Evolutionary conservation across 2,329 filamentous ascomycete species (phyloP).

Genomic region (Penicillium sp.): DNA sequence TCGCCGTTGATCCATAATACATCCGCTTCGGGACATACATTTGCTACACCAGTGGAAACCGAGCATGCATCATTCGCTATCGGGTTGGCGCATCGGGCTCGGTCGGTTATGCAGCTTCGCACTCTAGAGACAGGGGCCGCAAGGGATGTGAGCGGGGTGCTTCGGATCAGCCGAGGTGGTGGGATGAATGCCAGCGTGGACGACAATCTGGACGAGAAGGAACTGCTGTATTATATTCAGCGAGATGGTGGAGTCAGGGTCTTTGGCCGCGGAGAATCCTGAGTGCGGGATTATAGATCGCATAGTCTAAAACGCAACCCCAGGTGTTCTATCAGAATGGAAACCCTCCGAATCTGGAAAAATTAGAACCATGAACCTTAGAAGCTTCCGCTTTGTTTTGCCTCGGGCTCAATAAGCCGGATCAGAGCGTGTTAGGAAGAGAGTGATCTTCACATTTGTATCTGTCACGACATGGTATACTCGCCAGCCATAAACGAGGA

Average conservation of each 20-base stretch:
- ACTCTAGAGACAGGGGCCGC: slow-evolving; percentile 84
- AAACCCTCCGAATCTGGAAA: too few species aligned
- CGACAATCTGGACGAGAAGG: slow-evolving; percentile 53
- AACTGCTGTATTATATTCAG: slow-evolving; percentile 77
- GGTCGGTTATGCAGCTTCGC: slow-evolving; percentile 68
- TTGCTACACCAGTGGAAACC: slow-evolving; percentile 64
- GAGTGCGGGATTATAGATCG: slow-evolving; percentile 10
- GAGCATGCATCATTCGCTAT: slow-evolving; percentile 70
- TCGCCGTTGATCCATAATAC: slow-evolving; percentile 61
- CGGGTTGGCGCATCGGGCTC: slow-evolving; percentile 70
- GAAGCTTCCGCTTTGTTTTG: too few species aligned
- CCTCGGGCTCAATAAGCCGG: too few species aligned
- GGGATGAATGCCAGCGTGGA: slow-evolving; percentile 33
- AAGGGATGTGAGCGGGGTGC: slow-evolving; percentile 82
- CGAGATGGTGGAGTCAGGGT: slow-evolving; percentile 76
- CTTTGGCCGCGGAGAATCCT: slow-evolving; percentile 73
- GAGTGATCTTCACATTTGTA: slow-evolving; percentile 38
- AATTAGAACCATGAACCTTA: too few species aligned
- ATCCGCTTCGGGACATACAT: slow-evolving; percentile 38
- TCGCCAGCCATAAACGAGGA: slow-evolving; percentile 38
- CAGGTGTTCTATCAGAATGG: too few species aligned
- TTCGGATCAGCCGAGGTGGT: slow-evolving; percentile 67
- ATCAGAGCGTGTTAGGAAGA: slow-evolving; percentile 30
- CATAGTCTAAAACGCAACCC: too few species aligned
- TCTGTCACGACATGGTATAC: slow-evolving; percentile 40